Conservation (phyloP, 768 basidiomycete species). For the Lactarius hengduanensis region DNA sequence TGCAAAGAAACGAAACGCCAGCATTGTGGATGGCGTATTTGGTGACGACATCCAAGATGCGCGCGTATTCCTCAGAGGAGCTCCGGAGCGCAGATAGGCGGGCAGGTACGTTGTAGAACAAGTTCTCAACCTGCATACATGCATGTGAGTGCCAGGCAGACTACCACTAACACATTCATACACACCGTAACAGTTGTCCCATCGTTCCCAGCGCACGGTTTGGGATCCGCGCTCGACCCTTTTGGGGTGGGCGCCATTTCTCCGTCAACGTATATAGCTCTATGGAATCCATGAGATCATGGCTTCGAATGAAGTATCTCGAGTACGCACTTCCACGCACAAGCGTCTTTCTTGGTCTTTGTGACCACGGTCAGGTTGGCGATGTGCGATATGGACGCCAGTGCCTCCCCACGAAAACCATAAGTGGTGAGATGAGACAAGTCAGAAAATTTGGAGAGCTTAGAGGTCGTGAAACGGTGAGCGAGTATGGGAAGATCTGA, state of each 20-base stretch:
- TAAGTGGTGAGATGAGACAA: constrained; percentile 83
- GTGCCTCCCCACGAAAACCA: constrained; percentile 95
- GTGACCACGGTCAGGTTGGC: constrained; percentile 87
- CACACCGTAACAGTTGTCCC: constrained; percentile 85
- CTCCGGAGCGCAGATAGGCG: constrained; percentile 83
- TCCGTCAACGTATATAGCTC: constrained; percentile 65
- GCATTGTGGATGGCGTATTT: constrained; percentile 96
- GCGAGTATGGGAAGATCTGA: constrained; percentile 86
- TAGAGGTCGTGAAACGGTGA: constrained; percentile 94
- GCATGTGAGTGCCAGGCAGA: background rate
- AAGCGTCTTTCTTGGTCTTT: constrained; percentile 76
- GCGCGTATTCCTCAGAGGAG: constrained; percentile 85
- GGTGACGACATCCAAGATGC: constrained; percentile 88
- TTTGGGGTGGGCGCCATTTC: constrained; percentile 65
- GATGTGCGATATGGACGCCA: constrained; percentile 95
- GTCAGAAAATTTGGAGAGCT: constrained; percentile 83
- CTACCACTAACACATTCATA: constrained; percentile 4
- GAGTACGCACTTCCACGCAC: constrained; percentile 86
- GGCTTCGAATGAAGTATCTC: background rate
- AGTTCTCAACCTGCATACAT: constrained; percentile 77
- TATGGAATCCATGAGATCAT: background rate
- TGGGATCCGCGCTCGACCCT: constrained; percentile 71
- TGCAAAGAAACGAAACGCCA: constrained; percentile 83
- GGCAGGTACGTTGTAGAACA: constrained; percentile 92
- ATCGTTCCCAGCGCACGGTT: constrained; percentile 91